Conservation (phyloP, 371 early-diverging fungal species). For the Paraphysoderma sedebokerense region DNA sequence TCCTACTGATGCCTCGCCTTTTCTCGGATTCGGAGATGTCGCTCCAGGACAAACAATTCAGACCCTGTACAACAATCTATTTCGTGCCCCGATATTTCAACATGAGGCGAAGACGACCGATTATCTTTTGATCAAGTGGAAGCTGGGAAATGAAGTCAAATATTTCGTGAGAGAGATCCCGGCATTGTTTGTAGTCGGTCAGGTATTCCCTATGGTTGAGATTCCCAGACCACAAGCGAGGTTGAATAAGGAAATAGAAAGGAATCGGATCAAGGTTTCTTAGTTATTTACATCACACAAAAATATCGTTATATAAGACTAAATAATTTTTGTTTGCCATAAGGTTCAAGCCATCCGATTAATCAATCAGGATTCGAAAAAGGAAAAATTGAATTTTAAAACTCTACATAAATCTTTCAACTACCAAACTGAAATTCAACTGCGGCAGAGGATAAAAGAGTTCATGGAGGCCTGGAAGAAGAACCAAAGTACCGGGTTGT, state of each 20-base stretch:
- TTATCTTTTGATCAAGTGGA: conserved; percentile 64
- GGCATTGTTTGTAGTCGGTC: conserved; percentile 83
- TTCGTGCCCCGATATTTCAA: conserved; percentile 88
- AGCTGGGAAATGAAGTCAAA: conserved; percentile 50
- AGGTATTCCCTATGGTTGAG: conserved; percentile 90
- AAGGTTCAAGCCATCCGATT: conserved; percentile 71
- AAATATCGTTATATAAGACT: neutral
- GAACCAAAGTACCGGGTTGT: conserved; percentile 82
- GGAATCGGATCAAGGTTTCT: conserved; percentile 75
- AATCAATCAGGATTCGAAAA: conserved; percentile 49
- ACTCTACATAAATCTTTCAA: conserved; percentile 62
- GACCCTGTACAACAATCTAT: conserved; percentile 87
- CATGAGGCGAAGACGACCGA: conserved; percentile 62
- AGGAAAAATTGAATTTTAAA: conserved; percentile 60
- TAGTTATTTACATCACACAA: conserved; percentile 18
- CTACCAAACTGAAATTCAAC: conserved; percentile 64
- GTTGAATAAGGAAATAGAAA: conserved; percentile 81
- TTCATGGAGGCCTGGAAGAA: conserved; percentile 95
- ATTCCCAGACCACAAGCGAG: conserved; percentile 97
- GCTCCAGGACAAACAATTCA: conserved; percentile 77
- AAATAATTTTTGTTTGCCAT: conserved; percentile 4
- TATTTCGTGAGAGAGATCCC: conserved; percentile 74
- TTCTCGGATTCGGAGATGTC: conserved; percentile 91
- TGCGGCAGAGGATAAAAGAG: conserved; percentile 83
- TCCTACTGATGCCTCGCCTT: conserved; percentile 91